Evolutionary conservation across 2,329 filamentous ascomycete genomes (phyloP).

Genomic region (Trichoderma gracile): DNA sequence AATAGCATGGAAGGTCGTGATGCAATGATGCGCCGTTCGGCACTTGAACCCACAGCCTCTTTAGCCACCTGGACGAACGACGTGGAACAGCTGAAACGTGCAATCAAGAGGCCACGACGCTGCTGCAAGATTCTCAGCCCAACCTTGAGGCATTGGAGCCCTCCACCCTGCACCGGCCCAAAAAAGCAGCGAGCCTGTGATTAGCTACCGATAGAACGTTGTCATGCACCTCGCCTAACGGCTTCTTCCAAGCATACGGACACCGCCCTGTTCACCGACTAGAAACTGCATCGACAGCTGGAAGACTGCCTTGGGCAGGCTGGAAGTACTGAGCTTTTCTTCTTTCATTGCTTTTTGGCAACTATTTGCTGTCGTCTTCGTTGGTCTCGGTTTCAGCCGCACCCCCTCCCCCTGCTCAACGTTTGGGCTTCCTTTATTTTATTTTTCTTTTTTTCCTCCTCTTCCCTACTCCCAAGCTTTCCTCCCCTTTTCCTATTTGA

Average conservation of each 20-base stretch:
- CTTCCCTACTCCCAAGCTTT: not conserved
- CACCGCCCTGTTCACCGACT: constrained; percentile 20
- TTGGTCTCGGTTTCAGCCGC: constrained; percentile 2
- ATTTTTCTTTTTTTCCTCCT: not conserved
- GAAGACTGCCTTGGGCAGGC: constrained; percentile 11
- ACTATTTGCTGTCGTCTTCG: constrained; percentile 10
- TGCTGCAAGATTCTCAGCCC: constrained; percentile 10
- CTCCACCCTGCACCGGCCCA: constrained; percentile 10
- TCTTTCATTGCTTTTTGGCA: not conserved
- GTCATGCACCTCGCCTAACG: constrained; percentile 15
- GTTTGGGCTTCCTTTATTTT: not conserved
- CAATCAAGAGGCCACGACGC: constrained; percentile 14
- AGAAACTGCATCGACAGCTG: not conserved
- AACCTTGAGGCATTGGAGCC: not conserved
- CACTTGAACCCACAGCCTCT: constrained; percentile 9
- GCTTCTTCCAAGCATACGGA: not conserved
- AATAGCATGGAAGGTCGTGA: constrained; percentile 5
- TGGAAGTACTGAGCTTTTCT: not conserved
- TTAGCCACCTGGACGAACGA: constrained; percentile 12
- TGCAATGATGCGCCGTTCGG: constrained; percentile 17
- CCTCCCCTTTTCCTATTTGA: not conserved
- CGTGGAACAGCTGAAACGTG: constrained; percentile 7
- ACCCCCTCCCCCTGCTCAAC: constrained; percentile 1
- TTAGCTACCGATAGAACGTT: constrained; percentile 12
- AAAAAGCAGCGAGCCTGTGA: not conserved